Conservation (phyloP, 768 basidiomycete species). For the Termitomyces eurrhizus region DNA sequence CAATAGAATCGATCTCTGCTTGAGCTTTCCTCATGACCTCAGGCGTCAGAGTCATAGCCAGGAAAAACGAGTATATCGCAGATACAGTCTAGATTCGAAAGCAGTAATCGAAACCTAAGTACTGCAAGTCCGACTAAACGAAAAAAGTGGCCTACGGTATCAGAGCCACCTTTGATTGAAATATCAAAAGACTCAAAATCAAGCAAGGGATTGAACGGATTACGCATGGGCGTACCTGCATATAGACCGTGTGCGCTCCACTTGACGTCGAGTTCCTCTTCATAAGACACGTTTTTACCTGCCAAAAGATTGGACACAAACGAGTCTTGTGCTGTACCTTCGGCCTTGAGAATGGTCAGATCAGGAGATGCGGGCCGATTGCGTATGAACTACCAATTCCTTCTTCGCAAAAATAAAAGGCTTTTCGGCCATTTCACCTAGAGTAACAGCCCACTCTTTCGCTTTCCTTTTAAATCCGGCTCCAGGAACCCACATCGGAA, state of each 20-base stretch:
- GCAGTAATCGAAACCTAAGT: not conserved
- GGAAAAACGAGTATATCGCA: constrained; percentile 52
- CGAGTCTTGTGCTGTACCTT: not conserved
- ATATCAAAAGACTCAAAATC: not conserved
- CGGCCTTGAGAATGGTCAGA: too few species aligned
- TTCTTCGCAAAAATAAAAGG: too few species aligned
- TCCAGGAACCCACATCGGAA: too few species aligned
- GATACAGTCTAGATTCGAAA: constrained; percentile 50
- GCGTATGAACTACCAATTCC: too few species aligned
- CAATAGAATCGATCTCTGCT: constrained; percentile 52
- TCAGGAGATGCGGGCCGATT: too few species aligned
- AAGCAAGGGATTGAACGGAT: not conserved
- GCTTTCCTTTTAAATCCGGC: too few species aligned
- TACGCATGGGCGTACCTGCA: constrained; percentile 28
- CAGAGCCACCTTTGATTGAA: constrained; percentile 40
- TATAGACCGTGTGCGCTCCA: constrained; percentile 25
- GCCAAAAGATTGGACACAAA: not conserved
- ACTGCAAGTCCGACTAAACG: not conserved
- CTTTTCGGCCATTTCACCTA: too few species aligned
- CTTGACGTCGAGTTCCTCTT: not conserved
- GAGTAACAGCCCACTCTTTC: too few species aligned
- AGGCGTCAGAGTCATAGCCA: constrained; percentile 54
- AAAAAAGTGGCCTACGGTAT: constrained; percentile 36
- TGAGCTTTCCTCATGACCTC: constrained; percentile 54
- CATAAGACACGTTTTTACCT: not conserved